phyloP scores from a whole-genome alignment of 805 yeast species.

The Saccharomyces cerevisiae region DNA sequence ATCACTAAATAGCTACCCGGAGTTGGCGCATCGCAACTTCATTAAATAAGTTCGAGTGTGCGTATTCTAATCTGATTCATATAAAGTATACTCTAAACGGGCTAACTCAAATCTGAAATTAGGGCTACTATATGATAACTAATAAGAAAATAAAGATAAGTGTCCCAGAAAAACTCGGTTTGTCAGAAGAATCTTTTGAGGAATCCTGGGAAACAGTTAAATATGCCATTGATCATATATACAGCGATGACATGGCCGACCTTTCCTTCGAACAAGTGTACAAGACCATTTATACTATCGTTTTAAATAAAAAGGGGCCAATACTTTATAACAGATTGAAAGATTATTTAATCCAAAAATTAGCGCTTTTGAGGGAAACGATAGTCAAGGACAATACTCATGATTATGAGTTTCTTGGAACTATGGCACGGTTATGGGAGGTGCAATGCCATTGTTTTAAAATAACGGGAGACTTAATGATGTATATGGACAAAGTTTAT shows the following conservation, averaged over 20 bases:
- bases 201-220: constrained; percentile 58
- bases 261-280: constrained; percentile 79
- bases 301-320: constrained; percentile 33
- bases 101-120: not conserved
- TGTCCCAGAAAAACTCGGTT: constrained; percentile 48
- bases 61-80: not conserved
- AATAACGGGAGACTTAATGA: constrained; percentile 72
- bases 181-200: constrained; percentile 42
- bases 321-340: constrained; percentile 10
- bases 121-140: not conserved
- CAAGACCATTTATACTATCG: constrained; percentile 68
- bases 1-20: not conserved
- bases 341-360: constrained; percentile 7
- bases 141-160: constrained; percentile 45
- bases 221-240: constrained; percentile 64
- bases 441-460: constrained; percentile 66
- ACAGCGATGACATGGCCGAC: constrained; percentile 59
- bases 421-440: constrained; percentile 45
- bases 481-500: constrained; percentile 82
- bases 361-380: constrained; percentile 4
- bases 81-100: not conserved
- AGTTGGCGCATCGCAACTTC: not conserved
- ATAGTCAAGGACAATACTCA: constrained; percentile 7
- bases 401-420: constrained; percentile 32
- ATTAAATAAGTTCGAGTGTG: not conserved